phyloP scores from a whole-genome alignment of 805 yeast species.

The Lipomyces sp. region DNA sequence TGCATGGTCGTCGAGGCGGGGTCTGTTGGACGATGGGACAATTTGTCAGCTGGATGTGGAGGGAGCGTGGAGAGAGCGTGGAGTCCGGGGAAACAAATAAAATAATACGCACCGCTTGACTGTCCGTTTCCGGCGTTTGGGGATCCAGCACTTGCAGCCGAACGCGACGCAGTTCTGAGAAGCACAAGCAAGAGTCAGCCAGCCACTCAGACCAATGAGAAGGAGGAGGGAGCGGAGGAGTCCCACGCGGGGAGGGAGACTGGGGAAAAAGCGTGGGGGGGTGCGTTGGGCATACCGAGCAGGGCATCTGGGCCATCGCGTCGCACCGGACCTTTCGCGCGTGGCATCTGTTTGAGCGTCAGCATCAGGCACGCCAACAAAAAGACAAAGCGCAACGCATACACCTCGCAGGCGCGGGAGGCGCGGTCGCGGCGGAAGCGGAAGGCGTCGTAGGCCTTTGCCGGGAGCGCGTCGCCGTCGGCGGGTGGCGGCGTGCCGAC shows the following conservation, averaged over 20 bases:
- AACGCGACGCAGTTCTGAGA: constrained; percentile 35
- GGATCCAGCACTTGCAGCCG: constrained; percentile 29
- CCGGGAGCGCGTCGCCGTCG: too few species aligned
- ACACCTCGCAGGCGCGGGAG: constrained; percentile 70
- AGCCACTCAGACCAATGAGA: not conserved
- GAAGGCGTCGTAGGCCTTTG: not conserved
- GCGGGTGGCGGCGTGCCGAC: too few species aligned
- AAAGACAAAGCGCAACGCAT: constrained; percentile 33
- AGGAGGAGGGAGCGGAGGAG: not conserved
- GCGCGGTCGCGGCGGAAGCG: constrained; percentile 48
- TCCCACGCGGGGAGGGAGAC: not conserved
- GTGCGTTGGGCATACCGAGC: constrained; percentile 53
- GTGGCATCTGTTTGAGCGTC: constrained; percentile 25
- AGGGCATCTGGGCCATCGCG: constrained; percentile 55
- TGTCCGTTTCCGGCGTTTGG: too few species aligned
- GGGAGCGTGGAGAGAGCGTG: too few species aligned
- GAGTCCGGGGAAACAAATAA: too few species aligned
- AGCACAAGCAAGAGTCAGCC: not conserved
- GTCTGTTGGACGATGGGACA: too few species aligned
- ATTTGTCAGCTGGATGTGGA: too few species aligned
- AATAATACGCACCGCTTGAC: not conserved
- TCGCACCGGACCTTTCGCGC: constrained; percentile 41
- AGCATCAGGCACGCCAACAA: not conserved
- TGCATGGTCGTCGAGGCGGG: too few species aligned
- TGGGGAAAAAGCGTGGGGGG: too few species aligned